A percentile compares a stretch with the other conserved stretches of the same genome.
phyloP scores from a whole-genome alignment of 306 rosid genomes.

The Trichosanthes truncata region DNA sequence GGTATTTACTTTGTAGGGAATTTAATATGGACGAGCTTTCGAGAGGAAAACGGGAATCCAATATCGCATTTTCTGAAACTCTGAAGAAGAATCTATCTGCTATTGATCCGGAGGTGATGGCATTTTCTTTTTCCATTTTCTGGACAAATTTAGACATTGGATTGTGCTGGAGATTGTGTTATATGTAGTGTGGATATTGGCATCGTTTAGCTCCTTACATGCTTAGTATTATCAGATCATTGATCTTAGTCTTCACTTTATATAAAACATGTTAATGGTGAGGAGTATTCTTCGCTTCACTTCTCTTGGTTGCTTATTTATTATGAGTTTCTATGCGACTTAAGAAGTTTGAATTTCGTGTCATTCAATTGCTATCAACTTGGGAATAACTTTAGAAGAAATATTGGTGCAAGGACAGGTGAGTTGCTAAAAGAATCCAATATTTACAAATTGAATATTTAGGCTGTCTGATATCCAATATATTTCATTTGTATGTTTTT shows the following conservation, averaged over 20 bases:
- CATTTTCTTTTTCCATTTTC: neutral
- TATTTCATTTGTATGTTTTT: neutral
- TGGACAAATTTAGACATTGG: neutral
- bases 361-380: neutral
- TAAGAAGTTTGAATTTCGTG: neutral
- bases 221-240: neutral
- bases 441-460: neutral
- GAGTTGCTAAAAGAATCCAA: too few relatives aligned
- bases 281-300: neutral
- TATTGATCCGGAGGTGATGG: slow-evolving; percentile 75
- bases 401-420: neutral
- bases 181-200: neutral
- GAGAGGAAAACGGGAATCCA: slow-evolving; percentile 17
- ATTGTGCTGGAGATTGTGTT: neutral
- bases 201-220: neutral
- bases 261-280: neutral
- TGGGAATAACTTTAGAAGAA: neutral
- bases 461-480: neutral
- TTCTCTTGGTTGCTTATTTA: neutral
- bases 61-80: slow-evolving; percentile 28
- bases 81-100: slow-evolving; percentile 47
- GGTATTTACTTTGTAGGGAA: slow-evolving; percentile 29
- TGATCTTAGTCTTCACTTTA: neutral
- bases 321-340: neutral
- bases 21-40: slow-evolving; percentile 28